Evolutionary conservation across 2,329 filamentous ascomycete genomes (phyloP).

Genomic region (Metarhizium anisopliae): DNA sequence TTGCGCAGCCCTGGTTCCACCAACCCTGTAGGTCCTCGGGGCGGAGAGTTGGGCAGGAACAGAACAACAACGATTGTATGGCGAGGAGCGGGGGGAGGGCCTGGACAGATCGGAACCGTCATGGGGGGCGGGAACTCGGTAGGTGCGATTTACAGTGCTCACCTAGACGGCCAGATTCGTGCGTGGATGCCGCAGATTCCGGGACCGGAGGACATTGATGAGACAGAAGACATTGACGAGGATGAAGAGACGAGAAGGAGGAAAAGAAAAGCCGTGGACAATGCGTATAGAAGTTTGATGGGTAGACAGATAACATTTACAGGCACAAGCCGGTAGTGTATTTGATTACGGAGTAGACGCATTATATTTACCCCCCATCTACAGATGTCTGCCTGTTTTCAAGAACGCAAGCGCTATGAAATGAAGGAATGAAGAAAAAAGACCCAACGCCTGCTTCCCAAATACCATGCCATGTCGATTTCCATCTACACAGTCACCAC

Average conservation of each 20-base stretch:
- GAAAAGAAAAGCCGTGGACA: slow-evolving; percentile 71
- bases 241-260: slow-evolving; percentile 39
- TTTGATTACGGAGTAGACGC: background rate
- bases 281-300: slow-evolving; percentile 71
- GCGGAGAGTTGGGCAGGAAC: slow-evolving; percentile 50
- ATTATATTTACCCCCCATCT: background rate
- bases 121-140: slow-evolving; percentile 45
- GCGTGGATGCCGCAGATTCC: slow-evolving; percentile 60
- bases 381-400: background rate
- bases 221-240: slow-evolving; percentile 31
- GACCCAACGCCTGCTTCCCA: background rate
- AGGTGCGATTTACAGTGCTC: slow-evolving; percentile 65
- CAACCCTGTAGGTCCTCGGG: slow-evolving; percentile 29
- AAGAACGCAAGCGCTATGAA: background rate
- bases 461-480: background rate
- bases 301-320: slow-evolving; percentile 60
- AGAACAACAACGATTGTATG: slow-evolving; percentile 70
- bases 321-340: slow-evolving; percentile 18
- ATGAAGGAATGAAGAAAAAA: background rate
- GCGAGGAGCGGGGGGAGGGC: slow-evolving; percentile 53
- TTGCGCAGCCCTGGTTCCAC: slow-evolving; percentile 55
- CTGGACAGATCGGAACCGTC: slow-evolving; percentile 48
- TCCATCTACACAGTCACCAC: slow-evolving; percentile 61
- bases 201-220: slow-evolving; percentile 40
- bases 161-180: slow-evolving; percentile 75